Evolutionary conservation across 495 filamentous ascomycete genomes (phyloP).

Genomic region (Jackrogersella minutella): DNA sequence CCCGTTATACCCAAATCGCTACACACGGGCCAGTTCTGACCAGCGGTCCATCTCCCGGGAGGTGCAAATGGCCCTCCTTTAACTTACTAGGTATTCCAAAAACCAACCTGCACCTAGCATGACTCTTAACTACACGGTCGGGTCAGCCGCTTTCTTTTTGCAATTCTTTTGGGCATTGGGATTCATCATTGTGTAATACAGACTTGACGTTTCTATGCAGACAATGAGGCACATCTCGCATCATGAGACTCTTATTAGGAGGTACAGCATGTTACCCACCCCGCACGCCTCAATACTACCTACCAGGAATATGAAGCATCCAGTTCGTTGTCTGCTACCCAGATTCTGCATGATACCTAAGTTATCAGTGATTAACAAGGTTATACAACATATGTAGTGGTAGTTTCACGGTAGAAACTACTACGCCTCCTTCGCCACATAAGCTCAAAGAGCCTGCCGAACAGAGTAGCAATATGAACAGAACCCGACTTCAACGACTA

Average conservation of each 20-base stretch:
- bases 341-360: not conserved
- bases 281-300: not conserved
- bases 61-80: too few relatives aligned
- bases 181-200: not conserved
- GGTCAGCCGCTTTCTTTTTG: not conserved
- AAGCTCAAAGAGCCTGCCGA: not conserved
- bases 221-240: not conserved
- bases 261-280: not conserved
- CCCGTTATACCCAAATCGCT: too few relatives aligned
- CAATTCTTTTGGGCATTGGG: not conserved
- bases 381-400: not conserved
- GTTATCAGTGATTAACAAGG: not conserved
- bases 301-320: too few relatives aligned
- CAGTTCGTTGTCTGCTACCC: too few relatives aligned
- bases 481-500: not conserved
- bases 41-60: too few relatives aligned
- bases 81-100: too few relatives aligned
- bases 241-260: not conserved
- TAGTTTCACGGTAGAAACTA: not conserved
- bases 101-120: too few relatives aligned
- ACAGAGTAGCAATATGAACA: not conserved
- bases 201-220: not conserved
- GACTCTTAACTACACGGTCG: not conserved
- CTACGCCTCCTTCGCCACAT: not conserved
- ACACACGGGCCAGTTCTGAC: too few relatives aligned